Base-by-base conservation (phyloP, 2,329 filamentous ascomycete species). In the Pseudopyricularia cyperi region DNA sequence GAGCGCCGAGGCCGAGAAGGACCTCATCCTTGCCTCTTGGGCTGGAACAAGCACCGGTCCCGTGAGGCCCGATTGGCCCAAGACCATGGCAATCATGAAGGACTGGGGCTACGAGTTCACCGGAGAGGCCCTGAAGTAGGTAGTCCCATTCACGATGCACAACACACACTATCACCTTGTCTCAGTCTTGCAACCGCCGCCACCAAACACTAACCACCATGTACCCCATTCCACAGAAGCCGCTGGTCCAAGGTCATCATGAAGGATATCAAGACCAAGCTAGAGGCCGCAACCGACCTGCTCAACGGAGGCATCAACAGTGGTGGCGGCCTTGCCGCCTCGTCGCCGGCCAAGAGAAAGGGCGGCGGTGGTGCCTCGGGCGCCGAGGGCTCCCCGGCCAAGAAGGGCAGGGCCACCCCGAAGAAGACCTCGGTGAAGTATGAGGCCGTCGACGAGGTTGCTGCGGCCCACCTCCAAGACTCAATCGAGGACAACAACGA, bases 191-290 rank as follows among this genome's bases (percentile, higher is more conserved):
- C n/a, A 28, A 2, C 9, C 7, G 14, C 3, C 17, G 17, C 5
- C 17, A 34, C 3, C 11, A 28, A 5, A 5, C n/a, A 17, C 4
- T 6, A 26, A 33, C 12, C 14, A 11, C 17, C 34, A 3, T 22
- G 17, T 14, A 14, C 32, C 4, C 9, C 7, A 17, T 9, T 14
- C 14, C 7, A 11, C 17, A 51, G 50, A 9, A 24, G 17, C 7
- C 52, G 52, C n/a, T 51, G 52, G 52, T 37, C 8, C n/a, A 48
- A 53, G 47, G 48, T 28, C 9, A 48, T 53, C 14, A 15, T 33
- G 11, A 47, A 50, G n/a, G 52, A 50, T 3, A 47, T 42, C 42
- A 51, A 51, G 32, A 8, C 48, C 12, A 22, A 39, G 19, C 37
- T 24, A 4, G 28, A 32, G 30, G 8, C 42, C 39, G 19, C 11